phyloP scores from a whole-genome alignment of 2,329 filamentous ascomycete species.

The Penicillium sclerotigenum region DNA sequence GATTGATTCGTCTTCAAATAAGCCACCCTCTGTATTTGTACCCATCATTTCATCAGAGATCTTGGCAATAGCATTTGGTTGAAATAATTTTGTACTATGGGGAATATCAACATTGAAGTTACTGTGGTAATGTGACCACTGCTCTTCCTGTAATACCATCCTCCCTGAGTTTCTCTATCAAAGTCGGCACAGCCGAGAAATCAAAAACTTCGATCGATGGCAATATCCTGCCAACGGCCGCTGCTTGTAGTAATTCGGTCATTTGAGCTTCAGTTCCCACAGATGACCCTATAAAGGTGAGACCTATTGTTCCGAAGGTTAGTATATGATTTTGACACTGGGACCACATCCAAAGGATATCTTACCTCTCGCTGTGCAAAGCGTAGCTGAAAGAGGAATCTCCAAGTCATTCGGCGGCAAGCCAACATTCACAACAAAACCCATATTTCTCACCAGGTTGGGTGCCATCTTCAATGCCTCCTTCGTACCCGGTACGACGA shows the following conservation, averaged over 20 bases:
- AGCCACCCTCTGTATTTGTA: neutral
- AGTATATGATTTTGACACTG: neutral
- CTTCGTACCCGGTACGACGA: constrained; percentile 21
- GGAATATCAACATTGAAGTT: neutral
- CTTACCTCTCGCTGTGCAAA: constrained; percentile 27
- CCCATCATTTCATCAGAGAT: neutral
- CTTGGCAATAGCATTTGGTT: neutral
- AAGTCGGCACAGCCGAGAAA: constrained; percentile 13
- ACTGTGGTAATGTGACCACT: constrained; percentile 18
- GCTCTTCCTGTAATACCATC: constrained; percentile 22
- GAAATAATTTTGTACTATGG: neutral
- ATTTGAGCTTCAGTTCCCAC: constrained; percentile 25
- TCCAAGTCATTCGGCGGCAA: constrained; percentile 23
- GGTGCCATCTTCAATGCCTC: constrained; percentile 22
- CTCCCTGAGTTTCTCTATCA: constrained; percentile 14
- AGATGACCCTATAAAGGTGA: constrained; percentile 23
- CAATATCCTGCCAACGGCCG: constrained; percentile 14
- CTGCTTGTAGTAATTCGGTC: constrained; percentile 16
- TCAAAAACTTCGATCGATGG: constrained; percentile 20
- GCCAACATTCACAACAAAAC: constrained; percentile 21
- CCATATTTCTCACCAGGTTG: constrained; percentile 20
- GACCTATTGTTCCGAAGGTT: constrained; percentile 8
- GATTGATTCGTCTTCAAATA: neutral
- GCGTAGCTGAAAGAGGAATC: constrained; percentile 22
- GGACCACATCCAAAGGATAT: neutral